Conservation (phyloP, 768 basidiomycete species). For the Suillus ampliporus region DNA sequence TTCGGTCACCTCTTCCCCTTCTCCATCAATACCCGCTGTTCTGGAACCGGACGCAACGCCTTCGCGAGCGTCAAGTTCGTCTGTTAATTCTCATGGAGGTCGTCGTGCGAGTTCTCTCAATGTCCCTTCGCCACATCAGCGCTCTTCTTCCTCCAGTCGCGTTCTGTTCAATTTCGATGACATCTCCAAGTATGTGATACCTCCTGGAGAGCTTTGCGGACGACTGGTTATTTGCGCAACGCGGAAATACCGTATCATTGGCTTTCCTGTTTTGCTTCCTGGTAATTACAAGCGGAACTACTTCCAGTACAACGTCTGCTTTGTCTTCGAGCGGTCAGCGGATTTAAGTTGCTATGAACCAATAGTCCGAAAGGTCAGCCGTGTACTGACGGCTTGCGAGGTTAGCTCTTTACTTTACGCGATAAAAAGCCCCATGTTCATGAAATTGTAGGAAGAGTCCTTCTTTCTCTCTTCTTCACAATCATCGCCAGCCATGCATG, state of each 20-base stretch:
- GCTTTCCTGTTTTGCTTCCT: constrained; percentile 83
- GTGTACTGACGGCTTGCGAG: constrained; percentile 89
- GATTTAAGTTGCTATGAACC: constrained; percentile 97
- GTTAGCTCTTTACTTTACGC: constrained; percentile 48
- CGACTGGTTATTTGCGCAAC: constrained; percentile 88
- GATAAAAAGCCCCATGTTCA: constrained; percentile 10
- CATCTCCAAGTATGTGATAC: constrained; percentile 94
- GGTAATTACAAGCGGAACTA: constrained; percentile 85
- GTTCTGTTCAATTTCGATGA: constrained; percentile 87
- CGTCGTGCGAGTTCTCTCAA: constrained; percentile 49
- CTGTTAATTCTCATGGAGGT: constrained; percentile 52
- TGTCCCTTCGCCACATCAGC: constrained; percentile 51
- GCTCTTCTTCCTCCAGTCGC: constrained; percentile 54
- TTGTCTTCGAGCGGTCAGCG: constrained; percentile 91
- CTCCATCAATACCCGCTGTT: constrained; percentile 35
- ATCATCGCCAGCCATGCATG: constrained; percentile 70
- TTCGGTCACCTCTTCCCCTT: constrained; percentile 40
- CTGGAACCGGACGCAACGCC: constrained; percentile 40
- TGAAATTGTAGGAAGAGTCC: constrained; percentile 74
- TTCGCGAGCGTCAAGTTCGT: constrained; percentile 59
- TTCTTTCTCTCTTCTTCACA: constrained; percentile 79
- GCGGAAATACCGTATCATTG: constrained; percentile 83
- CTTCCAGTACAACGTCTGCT: constrained; percentile 94
- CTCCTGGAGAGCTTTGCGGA: constrained; percentile 83
- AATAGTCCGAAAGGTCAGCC: constrained; percentile 91